Evolutionary conservation across 2,329 filamentous ascomycete species (phyloP).

Genomic region (Aschersonia sp.): DNA sequence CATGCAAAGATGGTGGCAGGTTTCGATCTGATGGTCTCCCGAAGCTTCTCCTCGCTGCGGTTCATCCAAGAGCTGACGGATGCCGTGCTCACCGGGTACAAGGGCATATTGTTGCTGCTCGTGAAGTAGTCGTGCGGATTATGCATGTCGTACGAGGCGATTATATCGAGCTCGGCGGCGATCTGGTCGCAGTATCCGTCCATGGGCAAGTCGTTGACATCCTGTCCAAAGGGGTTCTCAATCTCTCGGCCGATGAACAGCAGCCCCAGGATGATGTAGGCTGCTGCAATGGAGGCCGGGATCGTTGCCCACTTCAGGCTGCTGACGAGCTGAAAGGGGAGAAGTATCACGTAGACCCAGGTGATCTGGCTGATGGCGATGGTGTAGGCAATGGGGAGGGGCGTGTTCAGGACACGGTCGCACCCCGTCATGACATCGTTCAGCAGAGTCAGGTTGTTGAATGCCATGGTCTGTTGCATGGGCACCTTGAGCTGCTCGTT

Average conservation of each 20-base stretch:
- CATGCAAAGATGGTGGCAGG: constrained; percentile 21
- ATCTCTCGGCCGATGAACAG: constrained; percentile 64
- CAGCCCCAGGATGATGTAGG: constrained; percentile 74
- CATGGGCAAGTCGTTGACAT: constrained; percentile 70
- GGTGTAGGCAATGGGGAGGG: constrained; percentile 67
- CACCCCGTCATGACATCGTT: constrained; percentile 61
- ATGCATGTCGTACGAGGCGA: constrained; percentile 37
- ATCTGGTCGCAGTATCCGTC: constrained; percentile 67
- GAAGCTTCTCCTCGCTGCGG: constrained; percentile 24
- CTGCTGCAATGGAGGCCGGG: constrained; percentile 55
- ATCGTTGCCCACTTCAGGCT: constrained; percentile 61
- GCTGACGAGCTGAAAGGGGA: constrained; percentile 66
- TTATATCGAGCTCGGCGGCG: constrained; percentile 58
- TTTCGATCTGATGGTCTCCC: constrained; percentile 24
- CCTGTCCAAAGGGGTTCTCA: constrained; percentile 72
- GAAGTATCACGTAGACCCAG: constrained; percentile 66
- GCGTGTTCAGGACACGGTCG: constrained; percentile 70
- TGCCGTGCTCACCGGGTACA: constrained; percentile 38
- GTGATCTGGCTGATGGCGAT: constrained; percentile 80
- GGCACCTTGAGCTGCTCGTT: constrained; percentile 40
- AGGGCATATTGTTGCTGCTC: constrained; percentile 29
- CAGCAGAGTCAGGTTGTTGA: constrained; percentile 46
- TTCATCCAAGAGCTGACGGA: constrained; percentile 22
- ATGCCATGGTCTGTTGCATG: constrained; percentile 45
- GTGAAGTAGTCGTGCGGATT: constrained; percentile 17